A percentile compares a stretch with the other conserved stretches of the same genome.
phyloP scores from a whole-genome alignment of 352 stramenopile genomes.

The Phytophthora citricola region DNA sequence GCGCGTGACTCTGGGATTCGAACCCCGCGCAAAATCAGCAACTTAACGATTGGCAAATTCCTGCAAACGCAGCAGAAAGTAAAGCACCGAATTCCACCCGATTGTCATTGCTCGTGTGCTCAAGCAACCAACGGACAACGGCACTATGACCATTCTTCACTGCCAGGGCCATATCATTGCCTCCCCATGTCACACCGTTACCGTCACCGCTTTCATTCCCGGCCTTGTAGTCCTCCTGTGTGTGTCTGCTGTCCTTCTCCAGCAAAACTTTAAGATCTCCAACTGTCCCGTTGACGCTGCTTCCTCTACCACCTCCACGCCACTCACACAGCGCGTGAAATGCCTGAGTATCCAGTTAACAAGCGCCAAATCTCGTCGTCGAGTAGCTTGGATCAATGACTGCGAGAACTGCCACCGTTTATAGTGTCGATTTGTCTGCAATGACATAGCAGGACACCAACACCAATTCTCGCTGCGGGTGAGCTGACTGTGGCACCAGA shows the following conservation, averaged over 20 bases:
- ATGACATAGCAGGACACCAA: too few relatives aligned
- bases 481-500: background rate
- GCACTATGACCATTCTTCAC: constrained; percentile 1
- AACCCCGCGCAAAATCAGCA: background rate
- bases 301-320: constrained; percentile 9
- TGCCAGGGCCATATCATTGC: constrained; percentile 2
- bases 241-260: background rate
- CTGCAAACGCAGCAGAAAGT: background rate
- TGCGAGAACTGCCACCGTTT: too few relatives aligned
- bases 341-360: constrained; percentile 10
- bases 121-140: constrained; percentile 3
- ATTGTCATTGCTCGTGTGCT: background rate
- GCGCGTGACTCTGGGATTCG: too few relatives aligned
- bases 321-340: constrained; percentile 8
- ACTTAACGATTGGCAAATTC: background rate
- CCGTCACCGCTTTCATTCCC: background rate
- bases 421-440: too few relatives aligned
- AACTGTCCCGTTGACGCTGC: constrained; percentile 7
- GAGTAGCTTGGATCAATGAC: too few relatives aligned
- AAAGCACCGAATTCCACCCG: background rate
- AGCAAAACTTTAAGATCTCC: constrained; percentile 6
- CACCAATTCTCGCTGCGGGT: too few relatives aligned
- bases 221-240: background rate
- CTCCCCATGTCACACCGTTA: constrained; percentile 4
- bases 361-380: background rate